phyloP scores from a whole-genome alignment of 176 grass and related monocot species.

The Echinochloa phyllopogon region DNA sequence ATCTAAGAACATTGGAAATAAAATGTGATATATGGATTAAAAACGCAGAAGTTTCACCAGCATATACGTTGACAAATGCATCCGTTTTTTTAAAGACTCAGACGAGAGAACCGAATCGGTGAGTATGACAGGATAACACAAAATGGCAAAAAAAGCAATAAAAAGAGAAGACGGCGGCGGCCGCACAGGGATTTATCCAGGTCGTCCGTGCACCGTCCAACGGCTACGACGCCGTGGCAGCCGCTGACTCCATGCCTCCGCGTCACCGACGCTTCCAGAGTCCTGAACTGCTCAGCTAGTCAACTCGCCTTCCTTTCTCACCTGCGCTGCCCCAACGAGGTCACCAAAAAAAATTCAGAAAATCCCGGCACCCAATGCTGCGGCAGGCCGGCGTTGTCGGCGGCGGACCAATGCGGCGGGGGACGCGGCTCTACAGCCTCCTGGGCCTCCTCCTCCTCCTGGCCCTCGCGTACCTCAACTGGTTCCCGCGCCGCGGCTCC shows the following conservation, averaged over 20 bases:
- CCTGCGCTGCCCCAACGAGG: neutral
- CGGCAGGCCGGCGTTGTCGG: neutral
- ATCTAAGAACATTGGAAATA: too few relatives aligned
- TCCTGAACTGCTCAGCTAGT: neutral
- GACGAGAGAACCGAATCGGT: too few relatives aligned
- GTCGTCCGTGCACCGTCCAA: neutral
- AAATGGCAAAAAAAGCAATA: too few relatives aligned
- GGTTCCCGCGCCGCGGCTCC: slow-evolving; percentile 33
- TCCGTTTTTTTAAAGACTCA: too few relatives aligned
- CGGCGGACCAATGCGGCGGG: slow-evolving; percentile 46
- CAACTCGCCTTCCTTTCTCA: neutral
- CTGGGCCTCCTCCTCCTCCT: slow-evolving; percentile 74
- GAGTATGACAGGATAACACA: too few relatives aligned
- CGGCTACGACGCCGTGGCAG: too few relatives aligned
- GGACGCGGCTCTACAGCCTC: slow-evolving; percentile 61
- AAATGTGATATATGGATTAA: too few relatives aligned
- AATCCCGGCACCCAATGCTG: neutral
- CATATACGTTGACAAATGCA: too few relatives aligned
- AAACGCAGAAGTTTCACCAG: too few relatives aligned
- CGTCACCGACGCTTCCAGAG: neutral
- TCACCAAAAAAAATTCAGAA: neutral
- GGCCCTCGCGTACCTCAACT: slow-evolving; percentile 64
- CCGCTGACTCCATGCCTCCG: neutral
- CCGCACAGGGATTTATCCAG: neutral
- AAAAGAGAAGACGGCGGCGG: too few relatives aligned